Percentiles rank a stretch among this genome's conserved stretches.
phyloP scores from a whole-genome alignment of 805 yeast species.

The Hanseniaspora thailandica region DNA sequence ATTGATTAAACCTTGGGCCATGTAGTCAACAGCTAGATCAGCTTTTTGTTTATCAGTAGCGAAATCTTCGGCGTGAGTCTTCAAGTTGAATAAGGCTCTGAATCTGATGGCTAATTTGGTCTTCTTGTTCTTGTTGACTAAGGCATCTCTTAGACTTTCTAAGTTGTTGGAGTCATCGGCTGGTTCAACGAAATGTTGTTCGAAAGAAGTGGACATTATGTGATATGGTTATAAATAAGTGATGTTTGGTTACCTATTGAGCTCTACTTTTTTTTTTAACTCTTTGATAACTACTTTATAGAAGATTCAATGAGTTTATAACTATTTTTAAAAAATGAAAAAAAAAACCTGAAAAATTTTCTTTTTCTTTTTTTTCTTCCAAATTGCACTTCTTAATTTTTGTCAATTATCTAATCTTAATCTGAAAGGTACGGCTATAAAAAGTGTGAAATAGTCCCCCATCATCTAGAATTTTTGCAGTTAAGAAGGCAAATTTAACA shows the following conservation, averaged over 20 bases:
- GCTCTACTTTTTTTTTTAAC: too few species aligned
- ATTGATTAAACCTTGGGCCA: constrained; percentile 71
- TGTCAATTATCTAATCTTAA: not conserved
- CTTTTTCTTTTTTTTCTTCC: too few species aligned
- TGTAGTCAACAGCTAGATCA: constrained; percentile 59
- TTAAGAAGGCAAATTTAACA: too few species aligned
- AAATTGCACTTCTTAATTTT: too few species aligned
- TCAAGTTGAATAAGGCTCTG: constrained; percentile 85
- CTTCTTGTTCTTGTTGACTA: constrained; percentile 53
- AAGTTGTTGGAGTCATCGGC: constrained; percentile 33
- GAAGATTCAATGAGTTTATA: too few species aligned
- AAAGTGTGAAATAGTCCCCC: too few species aligned
- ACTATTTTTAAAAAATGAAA: not conserved
- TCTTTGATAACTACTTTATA: not conserved
- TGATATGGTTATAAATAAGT: not conserved
- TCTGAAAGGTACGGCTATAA: not conserved
- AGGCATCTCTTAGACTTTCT: constrained; percentile 61
- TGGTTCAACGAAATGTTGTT: constrained; percentile 27
- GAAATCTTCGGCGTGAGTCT: constrained; percentile 72
- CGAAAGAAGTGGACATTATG: constrained; percentile 30
- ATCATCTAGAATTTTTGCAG: too few species aligned
- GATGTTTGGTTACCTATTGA: not conserved
- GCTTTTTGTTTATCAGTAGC: constrained; percentile 43
- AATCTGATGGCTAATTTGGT: constrained; percentile 75
- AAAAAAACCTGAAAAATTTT: not conserved